phyloP scores from a whole-genome alignment of 1,284 basidiomycete species.

The Tetrapyrgos nigripes region DNA sequence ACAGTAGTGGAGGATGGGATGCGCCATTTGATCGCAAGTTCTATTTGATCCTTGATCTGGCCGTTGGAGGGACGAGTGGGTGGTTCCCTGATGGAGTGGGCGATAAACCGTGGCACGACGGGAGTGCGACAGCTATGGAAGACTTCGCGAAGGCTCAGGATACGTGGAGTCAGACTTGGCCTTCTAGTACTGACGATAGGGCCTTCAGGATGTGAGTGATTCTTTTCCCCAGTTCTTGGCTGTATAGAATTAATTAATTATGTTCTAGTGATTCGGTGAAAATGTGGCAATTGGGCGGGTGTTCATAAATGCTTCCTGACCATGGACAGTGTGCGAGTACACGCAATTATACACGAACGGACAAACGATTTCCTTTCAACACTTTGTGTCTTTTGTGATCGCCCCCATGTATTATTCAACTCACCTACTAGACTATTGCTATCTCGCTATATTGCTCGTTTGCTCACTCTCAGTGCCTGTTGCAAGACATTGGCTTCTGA shows the following conservation, averaged over 20 bases:
- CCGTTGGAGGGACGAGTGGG: slow-evolving; percentile 81
- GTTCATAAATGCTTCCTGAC: too few species aligned
- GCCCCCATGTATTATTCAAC: too few species aligned
- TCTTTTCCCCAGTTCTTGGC: not conserved
- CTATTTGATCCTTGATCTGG: slow-evolving; percentile 79
- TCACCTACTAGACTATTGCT: too few species aligned
- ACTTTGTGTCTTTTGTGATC: too few species aligned
- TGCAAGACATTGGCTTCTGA: too few species aligned
- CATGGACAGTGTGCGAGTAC: too few species aligned
- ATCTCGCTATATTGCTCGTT: too few species aligned
- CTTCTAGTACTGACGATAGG: slow-evolving; percentile 58
- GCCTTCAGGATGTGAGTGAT: slow-evolving; percentile 74
- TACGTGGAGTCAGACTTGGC: slow-evolving; percentile 78
- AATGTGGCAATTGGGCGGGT: slow-evolving; percentile 57
- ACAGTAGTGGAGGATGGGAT: slow-evolving; percentile 41
- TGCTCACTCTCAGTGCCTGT: too few species aligned
- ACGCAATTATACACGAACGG: too few species aligned
- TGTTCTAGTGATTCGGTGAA: slow-evolving; percentile 60
- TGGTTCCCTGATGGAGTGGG: slow-evolving; percentile 82
- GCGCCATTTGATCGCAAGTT: slow-evolving; percentile 89
- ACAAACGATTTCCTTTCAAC: too few species aligned
- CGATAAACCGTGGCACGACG: slow-evolving; percentile 81
- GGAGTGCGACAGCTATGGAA: slow-evolving; percentile 63
- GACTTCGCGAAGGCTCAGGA: slow-evolving; percentile 70
- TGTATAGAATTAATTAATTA: slow-evolving; percentile 7